phyloP scores from a whole-genome alignment of 2,329 filamentous ascomycete genomes.

The Penicillium sp. region DNA sequence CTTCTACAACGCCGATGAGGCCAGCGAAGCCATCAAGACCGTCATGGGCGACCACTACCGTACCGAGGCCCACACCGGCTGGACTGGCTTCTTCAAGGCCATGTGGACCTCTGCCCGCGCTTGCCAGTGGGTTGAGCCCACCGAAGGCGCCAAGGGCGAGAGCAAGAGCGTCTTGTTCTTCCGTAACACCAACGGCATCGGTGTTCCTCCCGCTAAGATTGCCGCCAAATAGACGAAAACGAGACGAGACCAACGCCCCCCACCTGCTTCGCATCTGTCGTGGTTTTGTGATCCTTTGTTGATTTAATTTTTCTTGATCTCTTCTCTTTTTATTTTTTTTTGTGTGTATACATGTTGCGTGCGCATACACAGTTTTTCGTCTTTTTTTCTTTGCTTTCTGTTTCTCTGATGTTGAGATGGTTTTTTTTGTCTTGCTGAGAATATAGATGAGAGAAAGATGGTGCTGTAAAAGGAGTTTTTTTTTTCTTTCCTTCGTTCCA shows the following conservation, averaged over 20 bases:
- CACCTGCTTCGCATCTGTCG: conserved; percentile 14
- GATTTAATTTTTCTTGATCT: conserved; percentile 7
- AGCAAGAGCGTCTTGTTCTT: conserved; percentile 89
- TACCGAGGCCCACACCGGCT: conserved; percentile 75
- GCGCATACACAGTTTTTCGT: conserved; percentile 16
- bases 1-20: conserved; percentile 96
- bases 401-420: conserved; percentile 16
- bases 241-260: conserved; percentile 17
- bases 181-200: conserved; percentile 90
- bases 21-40: conserved; percentile 88
- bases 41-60: conserved; percentile 98
- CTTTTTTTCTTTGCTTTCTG: background rate
- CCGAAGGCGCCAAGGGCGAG: conserved; percentile 77
- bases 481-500: background rate
- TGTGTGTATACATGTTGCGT: conserved; percentile 22
- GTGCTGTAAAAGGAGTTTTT: conserved; percentile 12
- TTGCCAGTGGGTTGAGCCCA: conserved; percentile 99
- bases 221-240: conserved; percentile 33
- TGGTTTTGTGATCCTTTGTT: conserved; percentile 15
- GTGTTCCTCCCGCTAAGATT: conserved; percentile 62
- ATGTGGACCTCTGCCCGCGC: conserved; percentile 80
- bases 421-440: conserved; percentile 15
- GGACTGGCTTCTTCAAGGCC: conserved; percentile 80
- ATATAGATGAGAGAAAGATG: conserved; percentile 23
- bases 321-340: conserved; percentile 8